Conservation (phyloP, 1,284 basidiomycete species). For the Mycosarcoma mackinlayi region DNA sequence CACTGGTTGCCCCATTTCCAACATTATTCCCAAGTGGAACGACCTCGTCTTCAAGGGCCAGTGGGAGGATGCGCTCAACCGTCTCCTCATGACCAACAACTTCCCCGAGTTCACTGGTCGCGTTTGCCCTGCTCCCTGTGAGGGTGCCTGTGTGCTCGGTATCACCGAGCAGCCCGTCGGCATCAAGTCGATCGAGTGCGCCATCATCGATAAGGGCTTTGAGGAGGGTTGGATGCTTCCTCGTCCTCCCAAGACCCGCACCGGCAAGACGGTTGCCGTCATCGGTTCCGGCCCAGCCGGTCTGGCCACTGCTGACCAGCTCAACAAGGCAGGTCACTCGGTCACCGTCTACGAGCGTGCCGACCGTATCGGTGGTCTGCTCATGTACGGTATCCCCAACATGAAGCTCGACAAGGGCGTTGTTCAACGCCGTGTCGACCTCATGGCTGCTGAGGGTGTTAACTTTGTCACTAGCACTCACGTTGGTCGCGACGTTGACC, state of each 20-base stretch:
- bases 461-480: constrained; percentile 57
- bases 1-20: constrained; percentile 66
- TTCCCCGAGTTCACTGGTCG: constrained; percentile 67
- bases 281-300: constrained; percentile 66
- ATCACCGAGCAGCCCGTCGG: constrained; percentile 65
- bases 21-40: constrained; percentile 67
- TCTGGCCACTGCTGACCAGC: constrained; percentile 63
- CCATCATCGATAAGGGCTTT: constrained; percentile 67
- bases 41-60: constrained; percentile 67
- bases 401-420: constrained; percentile 67
- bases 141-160: constrained; percentile 65
- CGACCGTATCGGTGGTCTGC: constrained; percentile 64
- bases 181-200: constrained; percentile 65
- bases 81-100: constrained; percentile 67
- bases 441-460: constrained; percentile 66
- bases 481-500: constrained; percentile 62
- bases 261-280: constrained; percentile 66
- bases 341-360: constrained; percentile 67
- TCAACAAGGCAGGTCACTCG: constrained; percentile 65
- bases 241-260: constrained; percentile 58
- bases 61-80: constrained; percentile 65
- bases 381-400: constrained; percentile 67
- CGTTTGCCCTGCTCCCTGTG: constrained; percentile 67
- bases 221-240: constrained; percentile 65
- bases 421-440: constrained; percentile 62